These are phyloP conservation scores for Astrothelium macrocarpum DNA, from an alignment of 495 filamentous ascomycete genomes.

Conservation along the genomic window DNA sequence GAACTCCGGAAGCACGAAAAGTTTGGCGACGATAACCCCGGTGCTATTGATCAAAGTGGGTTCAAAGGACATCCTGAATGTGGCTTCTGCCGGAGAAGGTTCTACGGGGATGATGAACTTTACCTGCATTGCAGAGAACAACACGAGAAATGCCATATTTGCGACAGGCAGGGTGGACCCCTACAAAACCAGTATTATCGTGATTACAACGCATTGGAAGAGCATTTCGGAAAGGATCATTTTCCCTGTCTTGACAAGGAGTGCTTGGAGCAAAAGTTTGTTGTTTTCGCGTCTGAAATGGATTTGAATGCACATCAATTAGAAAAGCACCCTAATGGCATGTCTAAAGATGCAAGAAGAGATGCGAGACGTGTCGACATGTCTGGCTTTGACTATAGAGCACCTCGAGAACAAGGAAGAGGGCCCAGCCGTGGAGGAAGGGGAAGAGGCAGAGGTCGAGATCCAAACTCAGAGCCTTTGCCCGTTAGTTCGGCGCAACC, in stretches of 20 bases:
- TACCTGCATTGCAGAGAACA: conserved; percentile 84
- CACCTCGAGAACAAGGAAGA: conserved; percentile 55
- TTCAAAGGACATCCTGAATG: conserved; percentile 96
- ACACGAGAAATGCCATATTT: conserved; percentile 92
- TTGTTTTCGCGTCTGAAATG: conserved; percentile 92
- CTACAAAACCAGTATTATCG: conserved; percentile 78
- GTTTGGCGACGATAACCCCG: conserved; percentile 83
- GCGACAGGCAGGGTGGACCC: conserved; percentile 61
- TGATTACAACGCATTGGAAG: conserved; percentile 72
- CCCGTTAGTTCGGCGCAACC: conserved; percentile 74
- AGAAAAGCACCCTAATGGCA: conserved; percentile 60
- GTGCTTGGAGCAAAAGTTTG: conserved; percentile 92
- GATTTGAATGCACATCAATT: conserved; percentile 85
- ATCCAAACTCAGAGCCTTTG: conserved; percentile 69
- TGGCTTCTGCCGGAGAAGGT: conserved; percentile 80
- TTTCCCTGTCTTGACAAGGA: conserved; percentile 76
- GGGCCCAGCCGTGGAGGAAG: conserved; percentile 46
- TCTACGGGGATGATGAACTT: conserved; percentile 93
- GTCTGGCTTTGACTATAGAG: conserved; percentile 68
- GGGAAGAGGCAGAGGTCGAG: conserved; percentile 52
- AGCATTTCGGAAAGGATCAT: conserved; percentile 81
- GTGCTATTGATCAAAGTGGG: conserved; percentile 82
- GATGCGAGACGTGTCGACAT: conserved; percentile 84
- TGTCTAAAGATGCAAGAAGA: conserved; percentile 73
- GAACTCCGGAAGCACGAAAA: conserved; percentile 81